Base-by-base conservation (phyloP, 2,329 filamentous ascomycete species). In the Triangularia setosa region DNA sequence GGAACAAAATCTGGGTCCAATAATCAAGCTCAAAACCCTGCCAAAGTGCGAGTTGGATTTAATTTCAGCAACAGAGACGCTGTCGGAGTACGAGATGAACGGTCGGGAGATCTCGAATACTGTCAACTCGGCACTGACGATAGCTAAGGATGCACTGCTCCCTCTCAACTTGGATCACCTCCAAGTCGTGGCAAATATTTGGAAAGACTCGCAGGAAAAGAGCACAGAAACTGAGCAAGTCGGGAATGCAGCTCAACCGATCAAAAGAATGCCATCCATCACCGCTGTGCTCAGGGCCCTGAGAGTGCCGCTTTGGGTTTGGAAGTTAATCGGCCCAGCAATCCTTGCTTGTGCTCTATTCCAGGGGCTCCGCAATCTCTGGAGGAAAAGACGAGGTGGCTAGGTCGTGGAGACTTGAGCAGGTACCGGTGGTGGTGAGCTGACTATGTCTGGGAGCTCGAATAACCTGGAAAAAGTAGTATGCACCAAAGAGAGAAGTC, bases 51-150 rank as follows among this genome's bases (percentile, higher is more conserved):
- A 64, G 27, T 25, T 62, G 67, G 21, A 70, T 67, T 11, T 75
- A 9, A 67, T 74, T 27, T 64, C 70, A 40, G 72, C 76, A 18
- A 73, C 77, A 67, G 70, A 74, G 11, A 74, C 75, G 11, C 73
- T 78, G 60, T 69, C 79, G 58, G 71, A 77, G 58, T 71, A 75
- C 21, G 40, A 67, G 56, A 64, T 72, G 55, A 71, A 68, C 7
- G 70, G 71, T 5, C 63, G 67, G 3, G 69, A 71, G 54, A 71
- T 72, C 16, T 66, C 69, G 1, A 70, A 71, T 27, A 60, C 63
- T 0, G 23, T 72, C 14, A 68, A 66, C 27, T 71, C 65, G 3
- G 64, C 67, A 12, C 56, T 56, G 18, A 67, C 63, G 2, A 35
- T 67, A 4, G 65, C 67, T 1, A 59, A 64, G 2, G 60, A 60